Evolutionary conservation across 208 protist genomes (phyloP).

Genomic region (Trypanosoma conorhini): DNA sequence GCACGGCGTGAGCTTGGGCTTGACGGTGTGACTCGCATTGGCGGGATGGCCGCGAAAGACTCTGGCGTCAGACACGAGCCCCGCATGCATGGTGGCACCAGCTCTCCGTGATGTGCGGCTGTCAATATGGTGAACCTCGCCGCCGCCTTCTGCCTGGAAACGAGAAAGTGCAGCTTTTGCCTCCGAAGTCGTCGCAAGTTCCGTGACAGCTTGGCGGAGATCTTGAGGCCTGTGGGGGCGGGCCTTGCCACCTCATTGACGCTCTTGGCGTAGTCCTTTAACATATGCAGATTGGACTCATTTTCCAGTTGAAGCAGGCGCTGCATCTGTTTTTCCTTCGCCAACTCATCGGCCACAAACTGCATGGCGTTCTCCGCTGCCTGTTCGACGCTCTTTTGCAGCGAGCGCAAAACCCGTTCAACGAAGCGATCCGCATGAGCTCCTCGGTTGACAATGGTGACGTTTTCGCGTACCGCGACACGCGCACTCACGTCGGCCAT

Average conservation of each 20-base stretch:
- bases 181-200: slow-evolving; percentile 44
- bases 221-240: slow-evolving; percentile 16
- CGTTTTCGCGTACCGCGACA: slow-evolving; percentile 75
- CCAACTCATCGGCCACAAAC: slow-evolving; percentile 87
- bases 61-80: slow-evolving; percentile 53
- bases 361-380: slow-evolving; percentile 88
- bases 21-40: slow-evolving; percentile 25
- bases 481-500: slow-evolving; percentile 57
- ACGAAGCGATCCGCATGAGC: slow-evolving; percentile 55
- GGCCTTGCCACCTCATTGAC: slow-evolving; percentile 15
- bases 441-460: slow-evolving; percentile 84
- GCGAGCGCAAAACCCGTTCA: slow-evolving; percentile 53
- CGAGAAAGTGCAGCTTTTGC: slow-evolving; percentile 42
- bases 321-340: slow-evolving; percentile 92
- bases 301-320: slow-evolving; percentile 81
- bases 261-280: slow-evolving; percentile 21
- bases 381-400: slow-evolving; percentile 58
- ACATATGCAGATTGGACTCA: slow-evolving; percentile 17
- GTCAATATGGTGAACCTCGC: slow-evolving; percentile 72
- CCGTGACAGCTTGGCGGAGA: slow-evolving; percentile 55
- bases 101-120: slow-evolving; percentile 58
- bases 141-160: slow-evolving; percentile 12
- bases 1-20: slow-evolving; percentile 19
- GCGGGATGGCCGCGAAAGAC: slow-evolving; percentile 43
- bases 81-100: slow-evolving; percentile 63